Evolutionary conservation across 768 basidiomycete species (phyloP), one percentile per base, ranked within the genome.

Genomic region (Boletus reticulatus): DNA sequence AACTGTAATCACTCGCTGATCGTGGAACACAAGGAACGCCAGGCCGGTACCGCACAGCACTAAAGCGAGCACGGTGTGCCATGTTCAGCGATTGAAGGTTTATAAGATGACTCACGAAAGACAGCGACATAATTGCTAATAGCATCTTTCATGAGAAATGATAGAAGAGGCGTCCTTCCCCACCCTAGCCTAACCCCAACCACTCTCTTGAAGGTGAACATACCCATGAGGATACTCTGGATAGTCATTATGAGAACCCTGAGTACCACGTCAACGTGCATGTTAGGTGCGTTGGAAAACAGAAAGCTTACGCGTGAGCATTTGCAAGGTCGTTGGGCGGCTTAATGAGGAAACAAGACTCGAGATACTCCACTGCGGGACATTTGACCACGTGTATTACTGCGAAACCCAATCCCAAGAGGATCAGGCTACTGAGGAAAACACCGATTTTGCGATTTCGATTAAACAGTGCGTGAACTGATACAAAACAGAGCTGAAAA

Each of bases 141-240:
- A 8, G 80, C 75, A 62, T 81, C 80, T n/a, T 74, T 73, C 61
- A 77, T 67, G 14, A 81, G 66, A 43, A 80, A 58, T 6, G 69
- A 55, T 13, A 78, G 57, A 8, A 80, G 61, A 0, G 76, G 78
- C 2, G 74, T 71, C 46, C 76, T 71, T 27, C 75, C 76, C 76
- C 75, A 76, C 11, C 76, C 76, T 1, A 63, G 63, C 41, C 73
- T 73, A 9, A 70, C 52, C 4, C 73, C 69, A 19, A 59, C 27
- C 2, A 72, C 47, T 56, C 75, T 76, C 55, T 78, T 78, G 41
- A 64, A 67, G 2, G 68, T 14, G 1, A 76, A 75, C 39, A 79
- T 65, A 19, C 55, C 60, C 32, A 80, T 75, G 13, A 80, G 61
- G 29, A 75, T 55, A 12, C 67, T 67, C 50, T 80, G 80, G 19